Evolutionary conservation across 176 grass and related monocot species (phyloP).

Genomic region (Calamus simplicifolius): DNA sequence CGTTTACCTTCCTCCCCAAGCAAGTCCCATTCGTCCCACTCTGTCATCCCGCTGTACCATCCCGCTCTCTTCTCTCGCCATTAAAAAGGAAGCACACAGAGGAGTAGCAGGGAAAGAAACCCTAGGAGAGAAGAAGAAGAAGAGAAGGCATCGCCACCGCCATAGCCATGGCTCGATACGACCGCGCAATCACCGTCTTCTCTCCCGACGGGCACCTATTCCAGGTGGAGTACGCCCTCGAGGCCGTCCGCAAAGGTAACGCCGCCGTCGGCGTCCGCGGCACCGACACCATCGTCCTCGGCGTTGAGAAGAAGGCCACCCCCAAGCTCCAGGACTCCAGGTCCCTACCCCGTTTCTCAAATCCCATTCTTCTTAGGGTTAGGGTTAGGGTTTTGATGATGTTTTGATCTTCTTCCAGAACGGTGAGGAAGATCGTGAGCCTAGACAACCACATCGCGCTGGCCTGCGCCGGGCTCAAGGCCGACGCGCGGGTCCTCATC

Average conservation of each 20-base stretch:
- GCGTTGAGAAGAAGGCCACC: slow-evolving; percentile 98
- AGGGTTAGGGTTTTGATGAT: background rate
- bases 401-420: slow-evolving; percentile 23
- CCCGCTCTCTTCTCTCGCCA: no score
- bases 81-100: no score
- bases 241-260: slow-evolving; percentile 98
- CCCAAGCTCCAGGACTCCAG: slow-evolving; percentile 98
- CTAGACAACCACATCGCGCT: slow-evolving; percentile 87
- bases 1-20: no score
- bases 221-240: slow-evolving; percentile 99
- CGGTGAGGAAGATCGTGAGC: slow-evolving; percentile 81
- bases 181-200: slow-evolving; percentile 99
- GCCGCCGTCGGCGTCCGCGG: slow-evolving; percentile 96
- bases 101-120: no score
- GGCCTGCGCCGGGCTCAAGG: slow-evolving; percentile 95
- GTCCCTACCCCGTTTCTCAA: slow-evolving; percentile 8
- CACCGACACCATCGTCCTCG: slow-evolving; percentile 88
- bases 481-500: slow-evolving; percentile 86
- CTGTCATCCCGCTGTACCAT: no score
- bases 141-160: no score
- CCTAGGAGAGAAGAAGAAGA: no score
- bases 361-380: background rate
- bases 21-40: no score
- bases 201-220: slow-evolving; percentile 99
- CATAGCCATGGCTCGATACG: slow-evolving; percentile 77